Percentiles rank a stretch among this genome's conserved stretches.
These are phyloP conservation scores for Malbranchea zuffiana DNA, from an alignment of 2,329 filamentous ascomycete species.

Conservation along the genomic window DNA sequence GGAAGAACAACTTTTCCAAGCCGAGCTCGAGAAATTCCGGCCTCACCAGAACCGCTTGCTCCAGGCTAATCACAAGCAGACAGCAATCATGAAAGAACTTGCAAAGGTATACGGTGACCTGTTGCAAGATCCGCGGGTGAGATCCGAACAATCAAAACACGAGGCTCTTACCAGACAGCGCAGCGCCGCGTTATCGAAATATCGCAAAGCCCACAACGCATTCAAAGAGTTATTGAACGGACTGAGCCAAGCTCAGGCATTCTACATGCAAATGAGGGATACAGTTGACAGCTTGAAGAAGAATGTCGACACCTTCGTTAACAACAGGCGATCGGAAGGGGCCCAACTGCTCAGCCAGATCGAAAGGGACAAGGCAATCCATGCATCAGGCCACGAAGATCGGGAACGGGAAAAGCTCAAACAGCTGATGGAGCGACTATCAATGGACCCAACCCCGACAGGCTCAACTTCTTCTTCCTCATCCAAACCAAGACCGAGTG, in stretches of 20 bases:
- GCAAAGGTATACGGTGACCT: constrained; percentile 77
- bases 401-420: constrained; percentile 75
- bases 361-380: constrained; percentile 61
- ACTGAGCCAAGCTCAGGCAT: constrained; percentile 74
- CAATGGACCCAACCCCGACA: constrained; percentile 52
- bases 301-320: constrained; percentile 95
- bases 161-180: constrained; percentile 77
- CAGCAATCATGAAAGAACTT: constrained; percentile 86
- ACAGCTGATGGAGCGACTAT: constrained; percentile 90
- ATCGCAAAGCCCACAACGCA: constrained; percentile 83
- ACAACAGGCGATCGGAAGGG: constrained; percentile 83
- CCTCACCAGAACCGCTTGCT: constrained; percentile 83
- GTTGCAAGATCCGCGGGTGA: constrained; percentile 85
- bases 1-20: constrained; percentile 83
- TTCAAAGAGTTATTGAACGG: constrained; percentile 84
- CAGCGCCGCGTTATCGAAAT: constrained; percentile 68
- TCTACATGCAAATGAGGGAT: constrained; percentile 93
- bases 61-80: constrained; percentile 92
- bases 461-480: constrained; percentile 38
- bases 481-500: constrained; percentile 29
- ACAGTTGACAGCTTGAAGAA: constrained; percentile 84
- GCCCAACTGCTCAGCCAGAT: constrained; percentile 82
- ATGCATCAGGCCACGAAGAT: constrained; percentile 53
- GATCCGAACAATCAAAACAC: constrained; percentile 90
- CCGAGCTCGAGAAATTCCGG: constrained; percentile 94